Conservation (phyloP, 768 basidiomycete genomes). For the Termitomyces sp. region DNA sequence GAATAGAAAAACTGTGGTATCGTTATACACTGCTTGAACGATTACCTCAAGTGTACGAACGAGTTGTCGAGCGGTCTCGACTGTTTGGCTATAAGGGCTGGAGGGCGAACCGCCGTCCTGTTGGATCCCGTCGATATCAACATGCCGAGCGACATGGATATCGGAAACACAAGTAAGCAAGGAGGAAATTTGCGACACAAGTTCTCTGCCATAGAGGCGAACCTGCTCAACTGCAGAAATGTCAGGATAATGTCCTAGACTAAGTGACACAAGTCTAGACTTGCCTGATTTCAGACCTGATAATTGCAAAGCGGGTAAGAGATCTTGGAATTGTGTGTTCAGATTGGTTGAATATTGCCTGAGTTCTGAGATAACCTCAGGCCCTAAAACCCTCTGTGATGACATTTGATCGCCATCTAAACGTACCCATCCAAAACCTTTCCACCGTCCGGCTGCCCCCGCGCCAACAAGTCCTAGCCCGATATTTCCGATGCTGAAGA, state of each 20-base stretch:
- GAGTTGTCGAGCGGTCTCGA: slow-evolving; percentile 64
- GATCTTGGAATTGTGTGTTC: slow-evolving; percentile 43
- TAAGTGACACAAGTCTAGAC: slow-evolving; percentile 15
- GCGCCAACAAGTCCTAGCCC: slow-evolving; percentile 81
- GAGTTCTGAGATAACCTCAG: slow-evolving; percentile 54
- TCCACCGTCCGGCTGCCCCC: slow-evolving; percentile 74
- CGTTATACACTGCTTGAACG: slow-evolving; percentile 74
- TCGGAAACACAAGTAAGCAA: slow-evolving; percentile 61
- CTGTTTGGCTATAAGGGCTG: slow-evolving; percentile 56
- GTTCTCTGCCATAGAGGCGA: slow-evolving; percentile 40
- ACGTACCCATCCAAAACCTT: slow-evolving; percentile 79
- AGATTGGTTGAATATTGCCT: slow-evolving; percentile 41
- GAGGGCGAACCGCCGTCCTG: slow-evolving; percentile 44
- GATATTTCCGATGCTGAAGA: slow-evolving; percentile 57
- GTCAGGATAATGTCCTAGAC: background rate
- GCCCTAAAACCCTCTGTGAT: slow-evolving; percentile 44
- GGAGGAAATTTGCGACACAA: slow-evolving; percentile 51
- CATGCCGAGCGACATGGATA: slow-evolving; percentile 74
- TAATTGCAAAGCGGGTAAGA: slow-evolving; percentile 30
- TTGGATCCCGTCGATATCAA: slow-evolving; percentile 77
- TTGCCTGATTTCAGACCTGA: slow-evolving; percentile 35
- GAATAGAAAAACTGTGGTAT: slow-evolving; percentile 56
- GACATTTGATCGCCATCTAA: slow-evolving; percentile 44
- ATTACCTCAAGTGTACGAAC: slow-evolving; percentile 68
- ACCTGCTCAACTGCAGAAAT: slow-evolving; percentile 35